Evolutionary conservation across 441 rosid genomes (phyloP).

Genomic region (Jatropha podagrica): DNA sequence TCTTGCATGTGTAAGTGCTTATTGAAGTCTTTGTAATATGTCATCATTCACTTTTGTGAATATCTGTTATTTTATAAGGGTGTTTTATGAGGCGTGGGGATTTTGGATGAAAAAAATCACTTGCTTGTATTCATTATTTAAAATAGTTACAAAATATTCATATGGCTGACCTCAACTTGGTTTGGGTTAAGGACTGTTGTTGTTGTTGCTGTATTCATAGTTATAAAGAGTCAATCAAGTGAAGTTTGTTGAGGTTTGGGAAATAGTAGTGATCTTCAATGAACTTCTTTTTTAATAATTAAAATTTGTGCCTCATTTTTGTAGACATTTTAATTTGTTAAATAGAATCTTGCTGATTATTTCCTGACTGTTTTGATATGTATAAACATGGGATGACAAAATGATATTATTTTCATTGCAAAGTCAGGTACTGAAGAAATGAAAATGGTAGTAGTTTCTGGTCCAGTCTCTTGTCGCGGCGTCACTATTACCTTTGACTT

Average conservation of each 20-base stretch:
- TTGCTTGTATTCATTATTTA: background rate
- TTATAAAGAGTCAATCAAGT: background rate
- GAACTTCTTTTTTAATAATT: background rate
- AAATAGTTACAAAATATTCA: too few species aligned
- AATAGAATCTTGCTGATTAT: background rate
- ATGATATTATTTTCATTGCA: background rate
- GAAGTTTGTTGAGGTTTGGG: background rate
- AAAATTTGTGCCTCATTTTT: background rate
- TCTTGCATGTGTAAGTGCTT: background rate
- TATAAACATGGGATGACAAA: background rate
- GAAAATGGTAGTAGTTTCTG: background rate
- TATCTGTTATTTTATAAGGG: background rate
- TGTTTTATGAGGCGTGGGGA: background rate
- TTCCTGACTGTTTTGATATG: background rate
- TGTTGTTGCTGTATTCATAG: background rate
- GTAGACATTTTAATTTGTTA: background rate
- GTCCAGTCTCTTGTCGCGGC: background rate
- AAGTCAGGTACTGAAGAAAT: too few species aligned
- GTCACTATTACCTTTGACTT: background rate
- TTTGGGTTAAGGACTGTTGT: too few species aligned
- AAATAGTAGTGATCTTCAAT: background rate
- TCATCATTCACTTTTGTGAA: background rate
- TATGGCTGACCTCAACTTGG: too few species aligned
- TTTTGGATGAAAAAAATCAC: background rate
- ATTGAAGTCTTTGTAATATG: background rate